Conservation (phyloP, 805 yeast species). For the Cyberlindnera lachancei region DNA sequence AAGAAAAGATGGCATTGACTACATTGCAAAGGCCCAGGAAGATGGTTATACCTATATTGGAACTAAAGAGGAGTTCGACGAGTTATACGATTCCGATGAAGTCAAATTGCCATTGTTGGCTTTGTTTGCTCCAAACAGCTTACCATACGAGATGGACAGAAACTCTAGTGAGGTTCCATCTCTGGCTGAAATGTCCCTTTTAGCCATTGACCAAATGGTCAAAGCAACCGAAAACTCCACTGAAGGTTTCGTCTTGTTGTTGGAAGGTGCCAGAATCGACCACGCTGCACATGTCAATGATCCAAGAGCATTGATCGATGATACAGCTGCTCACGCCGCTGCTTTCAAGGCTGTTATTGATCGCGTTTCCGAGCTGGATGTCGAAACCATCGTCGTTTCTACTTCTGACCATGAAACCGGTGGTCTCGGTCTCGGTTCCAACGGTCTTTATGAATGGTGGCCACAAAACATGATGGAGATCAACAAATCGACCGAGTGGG, state of each 20-base stretch:
- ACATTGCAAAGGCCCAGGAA: constrained; percentile 51
- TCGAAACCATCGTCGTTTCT: constrained; percentile 72
- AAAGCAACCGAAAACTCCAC: constrained; percentile 65
- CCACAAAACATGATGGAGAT: constrained; percentile 61
- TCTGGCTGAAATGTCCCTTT: constrained; percentile 63
- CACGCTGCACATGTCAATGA: constrained; percentile 93
- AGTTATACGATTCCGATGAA: constrained; percentile 38
- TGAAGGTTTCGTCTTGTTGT: constrained; percentile 76
- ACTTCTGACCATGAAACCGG: constrained; percentile 96
- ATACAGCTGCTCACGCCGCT: constrained; percentile 75
- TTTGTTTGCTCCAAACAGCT: constrained; percentile 61
- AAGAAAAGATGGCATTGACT: constrained; percentile 61
- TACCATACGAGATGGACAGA: constrained; percentile 80
- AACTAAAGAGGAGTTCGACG: constrained; percentile 50
- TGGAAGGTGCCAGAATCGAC: constrained; percentile 90
- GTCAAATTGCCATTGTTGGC: constrained; percentile 69
- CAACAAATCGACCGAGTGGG: constrained; percentile 67
- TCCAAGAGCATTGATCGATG: constrained; percentile 89
- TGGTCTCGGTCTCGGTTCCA: constrained; percentile 70
- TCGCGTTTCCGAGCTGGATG: constrained; percentile 57
- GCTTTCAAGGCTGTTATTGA: constrained; percentile 70
- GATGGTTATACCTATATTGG: constrained; percentile 66
- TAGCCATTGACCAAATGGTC: constrained; percentile 64
- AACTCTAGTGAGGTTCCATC: constrained; percentile 56
- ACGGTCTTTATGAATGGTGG: constrained; percentile 83